Percentiles rank a stretch among this genome's conserved stretches.
These are phyloP conservation scores for Tetraselmis striata DNA, from an alignment of 139 green algal species.

Conservation along the genomic window DNA sequence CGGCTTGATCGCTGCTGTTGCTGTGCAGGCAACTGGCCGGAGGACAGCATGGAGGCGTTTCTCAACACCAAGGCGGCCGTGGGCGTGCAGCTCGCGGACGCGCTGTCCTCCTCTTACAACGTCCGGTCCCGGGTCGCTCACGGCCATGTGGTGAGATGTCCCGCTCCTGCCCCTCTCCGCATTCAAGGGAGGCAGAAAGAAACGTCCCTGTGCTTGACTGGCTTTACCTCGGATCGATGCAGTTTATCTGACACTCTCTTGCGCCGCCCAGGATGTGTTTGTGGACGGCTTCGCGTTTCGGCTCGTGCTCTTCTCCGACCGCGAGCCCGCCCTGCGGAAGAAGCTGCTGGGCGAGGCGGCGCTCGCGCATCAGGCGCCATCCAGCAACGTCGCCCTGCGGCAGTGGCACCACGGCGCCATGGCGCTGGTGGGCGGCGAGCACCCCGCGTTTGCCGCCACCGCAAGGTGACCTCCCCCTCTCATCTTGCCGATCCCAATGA, in stretches of 20 bases:
- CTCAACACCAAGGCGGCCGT: constrained; percentile 66
- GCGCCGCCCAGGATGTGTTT: constrained; percentile 51
- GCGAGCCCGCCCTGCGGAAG: constrained; percentile 39
- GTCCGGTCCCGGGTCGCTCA: constrained; percentile 37
- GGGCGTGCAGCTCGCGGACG: constrained; percentile 57
- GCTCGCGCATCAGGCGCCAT: constrained; percentile 14
- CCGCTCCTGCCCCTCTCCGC: too few species aligned
- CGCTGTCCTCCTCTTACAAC: constrained; percentile 40
- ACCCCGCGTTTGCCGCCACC: constrained; percentile 47
- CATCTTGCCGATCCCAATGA: too few species aligned
- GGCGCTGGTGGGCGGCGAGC: constrained; percentile 22
- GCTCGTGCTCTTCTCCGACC: constrained; percentile 51
- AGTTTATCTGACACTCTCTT: too few species aligned
- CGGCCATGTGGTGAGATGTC: constrained; percentile 37
- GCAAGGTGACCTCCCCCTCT: constrained; percentile 12
- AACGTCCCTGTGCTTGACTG: too few species aligned
- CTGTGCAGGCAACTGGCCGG: constrained; percentile 59
- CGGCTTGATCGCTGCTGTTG: too few species aligned
- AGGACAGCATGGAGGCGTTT: constrained; percentile 42
- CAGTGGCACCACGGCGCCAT: constrained; percentile 61
- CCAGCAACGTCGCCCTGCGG: constrained; percentile 27
- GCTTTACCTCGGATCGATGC: too few species aligned
- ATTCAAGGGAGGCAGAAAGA: too few species aligned
- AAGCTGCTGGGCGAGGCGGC: neutral
- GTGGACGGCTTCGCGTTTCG: constrained; percentile 70